A percentile compares a stretch with the other conserved stretches of the same genome.
phyloP scores from a whole-genome alignment of 768 basidiomycete species.

The Porpolomopsis calyptriformis region DNA sequence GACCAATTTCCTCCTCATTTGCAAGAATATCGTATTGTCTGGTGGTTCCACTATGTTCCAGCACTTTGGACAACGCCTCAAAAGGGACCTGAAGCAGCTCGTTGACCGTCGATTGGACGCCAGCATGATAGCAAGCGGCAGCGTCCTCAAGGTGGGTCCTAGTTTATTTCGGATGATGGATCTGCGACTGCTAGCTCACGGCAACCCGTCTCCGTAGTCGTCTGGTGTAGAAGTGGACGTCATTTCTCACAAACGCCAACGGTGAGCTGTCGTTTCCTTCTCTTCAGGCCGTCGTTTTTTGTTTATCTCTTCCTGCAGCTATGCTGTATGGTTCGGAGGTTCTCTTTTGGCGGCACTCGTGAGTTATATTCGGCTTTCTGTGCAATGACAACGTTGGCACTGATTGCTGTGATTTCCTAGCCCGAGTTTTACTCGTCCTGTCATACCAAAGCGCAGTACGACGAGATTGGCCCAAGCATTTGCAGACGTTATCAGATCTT shows the following conservation, averaged over 20 bases:
- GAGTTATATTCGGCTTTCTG: slow-evolving; percentile 14
- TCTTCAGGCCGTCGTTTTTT: slow-evolving; percentile 8
- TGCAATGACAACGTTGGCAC: not conserved
- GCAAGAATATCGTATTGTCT: slow-evolving; percentile 88
- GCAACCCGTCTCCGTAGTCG: too few relatives aligned
- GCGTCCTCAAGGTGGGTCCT: slow-evolving; percentile 53
- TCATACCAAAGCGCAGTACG: slow-evolving; percentile 91
- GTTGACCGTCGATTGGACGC: slow-evolving; percentile 85
- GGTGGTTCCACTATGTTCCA: slow-evolving; percentile 99
- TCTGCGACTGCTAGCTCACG: too few relatives aligned
- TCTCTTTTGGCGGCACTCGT: slow-evolving; percentile 89
- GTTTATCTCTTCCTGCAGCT: slow-evolving; percentile 28
- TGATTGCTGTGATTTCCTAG: slow-evolving; percentile 26
- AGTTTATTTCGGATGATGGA: not conserved
- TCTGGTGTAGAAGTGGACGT: slow-evolving; percentile 97
- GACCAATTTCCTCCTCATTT: not conserved
- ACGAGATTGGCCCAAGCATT: slow-evolving; percentile 86
- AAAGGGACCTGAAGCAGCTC: slow-evolving; percentile 88
- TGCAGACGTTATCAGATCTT: slow-evolving; percentile 91
- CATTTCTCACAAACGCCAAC: slow-evolving; percentile 95
- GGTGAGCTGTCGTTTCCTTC: slow-evolving; percentile 33
- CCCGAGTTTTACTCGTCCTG: slow-evolving; percentile 94
- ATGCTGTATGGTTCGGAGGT: slow-evolving; percentile 98
- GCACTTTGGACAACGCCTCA: slow-evolving; percentile 93
- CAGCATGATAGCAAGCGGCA: slow-evolving; percentile 64